phyloP scores from a whole-genome alignment of 2,329 filamentous ascomycete genomes.

The Aspergillus luchuensis region DNA sequence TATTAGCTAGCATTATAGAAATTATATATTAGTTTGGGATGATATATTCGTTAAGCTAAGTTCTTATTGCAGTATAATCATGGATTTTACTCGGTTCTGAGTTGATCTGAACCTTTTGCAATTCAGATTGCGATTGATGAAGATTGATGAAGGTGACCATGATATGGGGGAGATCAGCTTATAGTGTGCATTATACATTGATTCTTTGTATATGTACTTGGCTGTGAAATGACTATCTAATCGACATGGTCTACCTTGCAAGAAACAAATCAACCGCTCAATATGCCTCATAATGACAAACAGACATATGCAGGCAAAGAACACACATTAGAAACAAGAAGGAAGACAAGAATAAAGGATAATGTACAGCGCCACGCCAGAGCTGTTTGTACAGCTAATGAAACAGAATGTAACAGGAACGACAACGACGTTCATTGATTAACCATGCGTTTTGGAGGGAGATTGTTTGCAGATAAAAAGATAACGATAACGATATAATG shows the following conservation, averaged over 20 bases:
- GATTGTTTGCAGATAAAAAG: neutral
- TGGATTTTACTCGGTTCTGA: no score
- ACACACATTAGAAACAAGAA: neutral
- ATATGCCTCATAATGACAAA: neutral
- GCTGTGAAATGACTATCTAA: conserved; percentile 3
- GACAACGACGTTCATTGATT: neutral
- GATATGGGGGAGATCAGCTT: no score
- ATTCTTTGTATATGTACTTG: neutral
- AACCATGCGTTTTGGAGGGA: neutral
- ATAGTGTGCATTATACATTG: neutral
- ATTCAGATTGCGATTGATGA: no score
- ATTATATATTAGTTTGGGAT: no score
- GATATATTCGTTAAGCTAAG: no score
- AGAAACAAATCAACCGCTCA: neutral
- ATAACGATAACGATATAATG: neutral
- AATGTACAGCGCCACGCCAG: neutral
- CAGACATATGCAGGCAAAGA: neutral
- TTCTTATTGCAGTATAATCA: no score
- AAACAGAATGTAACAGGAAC: neutral
- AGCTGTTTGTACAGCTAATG: neutral
- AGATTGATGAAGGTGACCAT: no score
- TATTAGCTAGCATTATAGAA: no score
- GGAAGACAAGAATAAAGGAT: neutral
- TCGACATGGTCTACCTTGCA: neutral
- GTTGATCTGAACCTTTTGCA: no score